Percentiles rank a stretch among this genome's conserved stretches.
Evolutionary conservation across 495 filamentous ascomycete genomes (phyloP).

Genomic region (Podospora didyma): DNA sequence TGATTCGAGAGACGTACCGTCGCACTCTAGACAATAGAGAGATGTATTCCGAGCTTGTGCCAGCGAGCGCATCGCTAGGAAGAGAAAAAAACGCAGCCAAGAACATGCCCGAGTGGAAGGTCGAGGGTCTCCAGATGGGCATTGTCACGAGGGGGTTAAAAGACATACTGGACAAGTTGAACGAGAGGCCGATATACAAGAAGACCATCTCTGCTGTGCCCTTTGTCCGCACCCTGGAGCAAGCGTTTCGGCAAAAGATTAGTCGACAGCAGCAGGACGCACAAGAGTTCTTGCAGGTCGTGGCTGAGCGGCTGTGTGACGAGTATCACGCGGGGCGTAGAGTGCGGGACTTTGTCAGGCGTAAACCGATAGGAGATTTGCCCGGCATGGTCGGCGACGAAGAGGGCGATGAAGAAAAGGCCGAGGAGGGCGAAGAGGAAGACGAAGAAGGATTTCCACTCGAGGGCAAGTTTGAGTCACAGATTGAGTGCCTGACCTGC

Average conservation of each 20-base stretch:
- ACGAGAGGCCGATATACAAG: constrained; percentile 87
- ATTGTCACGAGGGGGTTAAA: constrained; percentile 86
- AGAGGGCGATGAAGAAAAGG: constrained; percentile 45
- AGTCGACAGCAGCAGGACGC: constrained; percentile 95
- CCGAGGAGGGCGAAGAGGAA: constrained; percentile 49
- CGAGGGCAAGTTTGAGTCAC: constrained; percentile 81
- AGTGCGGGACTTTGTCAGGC: constrained; percentile 51
- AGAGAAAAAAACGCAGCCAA: constrained; percentile 23
- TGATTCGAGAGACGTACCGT: constrained; percentile 84
- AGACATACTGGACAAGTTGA: constrained; percentile 86
- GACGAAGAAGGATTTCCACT: constrained; percentile 76
- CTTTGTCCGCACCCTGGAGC: constrained; percentile 78
- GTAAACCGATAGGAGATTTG: constrained; percentile 4
- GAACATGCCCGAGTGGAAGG: constrained; percentile 57
- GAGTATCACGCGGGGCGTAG: constrained; percentile 84
- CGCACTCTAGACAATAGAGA: constrained; percentile 69
- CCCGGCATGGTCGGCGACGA: neutral
- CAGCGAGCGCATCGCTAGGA: constrained; percentile 26
- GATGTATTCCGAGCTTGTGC: constrained; percentile 60
- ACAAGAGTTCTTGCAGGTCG: constrained; percentile 95
- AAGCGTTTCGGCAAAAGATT: constrained; percentile 82
- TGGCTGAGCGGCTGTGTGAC: constrained; percentile 85
- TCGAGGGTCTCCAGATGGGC: constrained; percentile 71
- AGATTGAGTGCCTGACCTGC: constrained; percentile 88
- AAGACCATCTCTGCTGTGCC: constrained; percentile 84